Evolutionary conservation across 2,329 filamentous ascomycete genomes (phyloP).

Genomic region (Lasiodiplodia citricola): DNA sequence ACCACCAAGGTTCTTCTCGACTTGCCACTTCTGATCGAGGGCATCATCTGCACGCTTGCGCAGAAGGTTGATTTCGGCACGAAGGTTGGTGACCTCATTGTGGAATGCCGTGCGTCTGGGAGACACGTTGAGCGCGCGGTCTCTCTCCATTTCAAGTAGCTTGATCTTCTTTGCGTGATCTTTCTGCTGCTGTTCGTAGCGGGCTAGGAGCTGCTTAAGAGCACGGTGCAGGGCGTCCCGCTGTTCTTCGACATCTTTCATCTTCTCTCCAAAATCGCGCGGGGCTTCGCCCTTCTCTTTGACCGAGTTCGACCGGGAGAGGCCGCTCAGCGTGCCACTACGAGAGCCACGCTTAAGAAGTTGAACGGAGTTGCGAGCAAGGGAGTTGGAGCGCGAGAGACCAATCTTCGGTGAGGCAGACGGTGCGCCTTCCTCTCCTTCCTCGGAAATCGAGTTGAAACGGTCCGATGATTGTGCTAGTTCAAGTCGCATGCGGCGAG

Average conservation of each 20-base stretch:
- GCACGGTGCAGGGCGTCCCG: conserved; percentile 89
- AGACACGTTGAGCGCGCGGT: conserved; percentile 70
- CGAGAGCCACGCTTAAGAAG: conserved; percentile 41
- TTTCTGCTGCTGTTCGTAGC: conserved; percentile 82
- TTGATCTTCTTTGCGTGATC: conserved; percentile 83
- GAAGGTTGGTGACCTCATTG: conserved; percentile 77
- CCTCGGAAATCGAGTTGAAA: conserved; percentile 67
- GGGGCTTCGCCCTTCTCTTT: conserved; percentile 37
- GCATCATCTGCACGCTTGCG: conserved; percentile 90
- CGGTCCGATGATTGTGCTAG: conserved; percentile 51
- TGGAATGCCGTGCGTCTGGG: conserved; percentile 81
- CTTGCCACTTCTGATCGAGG: conserved; percentile 93
- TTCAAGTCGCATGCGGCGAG: conserved; percentile 56
- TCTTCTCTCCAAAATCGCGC: conserved; percentile 74
- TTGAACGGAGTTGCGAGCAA: conserved; percentile 61
- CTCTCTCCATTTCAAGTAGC: conserved; percentile 77
- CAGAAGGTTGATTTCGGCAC: conserved; percentile 83
- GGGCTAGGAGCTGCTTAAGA: conserved; percentile 80
- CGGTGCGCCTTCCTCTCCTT: conserved; percentile 49
- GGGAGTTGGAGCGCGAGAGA: conserved; percentile 69
- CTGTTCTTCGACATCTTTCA: conserved; percentile 93
- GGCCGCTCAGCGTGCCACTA: conserved; percentile 36
- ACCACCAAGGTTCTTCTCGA: conserved; percentile 85
- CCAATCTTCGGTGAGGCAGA: conserved; percentile 49
- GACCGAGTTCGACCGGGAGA: conserved; percentile 58